These are phyloP conservation scores for Fusarium floridanum DNA, from an alignment of 2,329 filamentous ascomycete species.

Conservation along the genomic window DNA sequence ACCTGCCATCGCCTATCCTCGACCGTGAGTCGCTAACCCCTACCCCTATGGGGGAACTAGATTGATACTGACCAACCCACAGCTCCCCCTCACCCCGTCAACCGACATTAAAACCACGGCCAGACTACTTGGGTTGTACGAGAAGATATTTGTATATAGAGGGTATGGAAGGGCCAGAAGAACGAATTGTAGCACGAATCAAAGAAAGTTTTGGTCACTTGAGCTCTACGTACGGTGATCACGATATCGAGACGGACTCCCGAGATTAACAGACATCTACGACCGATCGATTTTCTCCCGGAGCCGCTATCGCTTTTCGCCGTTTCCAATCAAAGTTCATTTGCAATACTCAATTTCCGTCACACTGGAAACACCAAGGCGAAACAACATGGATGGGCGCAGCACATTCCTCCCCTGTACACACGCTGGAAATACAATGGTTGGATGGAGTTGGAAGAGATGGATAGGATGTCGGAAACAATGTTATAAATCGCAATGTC, in stretches of 20 bases:
- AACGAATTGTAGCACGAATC: slow-evolving; percentile 25
- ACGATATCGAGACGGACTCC: background rate
- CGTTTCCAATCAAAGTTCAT: background rate
- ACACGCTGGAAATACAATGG: background rate
- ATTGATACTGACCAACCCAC: slow-evolving; percentile 25
- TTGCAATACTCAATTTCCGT: background rate
- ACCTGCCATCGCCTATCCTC: slow-evolving; percentile 83
- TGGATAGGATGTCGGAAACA: background rate
- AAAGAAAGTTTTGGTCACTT: slow-evolving; percentile 29
- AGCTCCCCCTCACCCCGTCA: slow-evolving; percentile 48
- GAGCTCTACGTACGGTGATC: background rate
- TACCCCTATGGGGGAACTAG: background rate
- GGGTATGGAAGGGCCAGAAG: slow-evolving; percentile 21
- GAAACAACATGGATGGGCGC: background rate
- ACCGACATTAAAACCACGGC: slow-evolving; percentile 40
- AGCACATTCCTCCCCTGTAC: background rate
- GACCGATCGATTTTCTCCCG: background rate
- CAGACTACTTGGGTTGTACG: slow-evolving; percentile 16
- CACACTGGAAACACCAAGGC: background rate
- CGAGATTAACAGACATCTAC: background rate
- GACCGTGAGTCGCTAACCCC: slow-evolving; percentile 74
- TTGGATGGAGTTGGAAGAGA: background rate
- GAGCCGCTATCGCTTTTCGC: background rate
- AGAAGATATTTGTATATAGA: slow-evolving; percentile 39
- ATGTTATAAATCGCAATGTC: background rate